A percentile compares a stretch with the other conserved stretches of the same genome.
phyloP scores from a whole-genome alignment of 2,329 filamentous ascomycete genomes.

The Aspergillus brunneoviolaceus region DNA sequence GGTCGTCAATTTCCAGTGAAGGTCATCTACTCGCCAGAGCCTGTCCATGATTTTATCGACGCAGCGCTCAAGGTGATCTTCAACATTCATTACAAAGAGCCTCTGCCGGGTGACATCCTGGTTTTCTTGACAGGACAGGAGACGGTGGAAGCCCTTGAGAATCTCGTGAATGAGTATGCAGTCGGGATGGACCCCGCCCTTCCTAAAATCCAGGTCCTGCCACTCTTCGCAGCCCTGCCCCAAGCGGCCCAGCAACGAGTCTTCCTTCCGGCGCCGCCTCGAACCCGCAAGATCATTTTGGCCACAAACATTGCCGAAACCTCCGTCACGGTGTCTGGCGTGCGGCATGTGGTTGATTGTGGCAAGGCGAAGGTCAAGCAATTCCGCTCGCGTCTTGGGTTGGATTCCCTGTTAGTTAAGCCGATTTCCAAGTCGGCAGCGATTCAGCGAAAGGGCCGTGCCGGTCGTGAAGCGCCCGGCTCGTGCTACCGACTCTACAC shows the following conservation, averaged over 20 bases:
- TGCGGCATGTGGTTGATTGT: conserved; percentile 86
- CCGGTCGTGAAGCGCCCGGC: conserved; percentile 85
- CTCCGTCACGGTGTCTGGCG: conserved; percentile 90
- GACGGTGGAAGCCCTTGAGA: conserved; percentile 79
- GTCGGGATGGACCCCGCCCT: conserved; percentile 69
- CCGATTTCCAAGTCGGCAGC: conserved; percentile 92
- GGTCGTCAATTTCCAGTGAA: conserved; percentile 86
- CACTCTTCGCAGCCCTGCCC: conserved; percentile 86
- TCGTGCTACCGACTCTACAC: conserved; percentile 91
- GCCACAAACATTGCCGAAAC: conserved; percentile 99
- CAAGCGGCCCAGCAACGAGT: conserved; percentile 83
- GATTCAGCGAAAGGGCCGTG: conserved; percentile 85
- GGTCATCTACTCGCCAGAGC: conserved; percentile 68
- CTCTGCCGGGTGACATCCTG: conserved; percentile 89
- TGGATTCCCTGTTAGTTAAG: conserved; percentile 87
- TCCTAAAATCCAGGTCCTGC: conserved; percentile 67
- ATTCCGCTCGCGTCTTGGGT: conserved; percentile 76
- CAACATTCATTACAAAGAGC: conserved; percentile 81
- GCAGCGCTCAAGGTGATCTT: conserved; percentile 78
- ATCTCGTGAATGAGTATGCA: conserved; percentile 77
- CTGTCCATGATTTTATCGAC: conserved; percentile 79
- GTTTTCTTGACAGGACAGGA: conserved; percentile 93
- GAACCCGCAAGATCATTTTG: conserved; percentile 84
- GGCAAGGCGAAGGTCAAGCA: conserved; percentile 95
- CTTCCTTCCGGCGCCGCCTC: conserved; percentile 71